Evolutionary conservation across 1,284 basidiomycete genomes (phyloP), one percentile per base, ranked within the genome.

Genomic region (Microbotryomycetes sp.): DNA sequence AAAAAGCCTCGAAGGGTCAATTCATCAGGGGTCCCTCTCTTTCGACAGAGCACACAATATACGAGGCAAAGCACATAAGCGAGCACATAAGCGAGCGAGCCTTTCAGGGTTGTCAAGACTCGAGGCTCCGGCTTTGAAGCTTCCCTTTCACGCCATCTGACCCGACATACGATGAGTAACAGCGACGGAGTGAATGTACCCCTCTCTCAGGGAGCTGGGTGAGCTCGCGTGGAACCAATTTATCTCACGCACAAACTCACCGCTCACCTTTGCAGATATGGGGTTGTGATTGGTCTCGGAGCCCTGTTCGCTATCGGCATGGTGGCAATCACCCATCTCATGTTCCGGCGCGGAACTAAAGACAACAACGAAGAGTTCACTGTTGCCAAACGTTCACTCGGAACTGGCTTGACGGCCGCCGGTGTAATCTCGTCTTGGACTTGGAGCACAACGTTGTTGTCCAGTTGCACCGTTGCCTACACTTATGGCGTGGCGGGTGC

Each of bases 381-480:
- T 7, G 63, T 66, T 26, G 66, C 66, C 22, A 59, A 55, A 29
- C 71, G 72, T 26, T 71, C 69, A 6, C 71, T 77, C 54, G 92
- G 92, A 68, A 89, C 92, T 3, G 91, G 91, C 7, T 80, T 96
- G 47, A 91, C 93, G 60, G 92, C 92, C 0, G 84, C 88, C 7
- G 91, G 90, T 12, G 92, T 94, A 65, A 89, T 93, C 22, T 83
- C 80, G 51, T 80, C 81, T 0, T 82, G 81, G 80, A 65, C 63
- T 14, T 65, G 60, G 63, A 42, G 69, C 2, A 73, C 82, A 0
- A 84, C 83, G 0, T 77, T 85, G 1, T 76, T 84, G 16, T 82
- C 83, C 66, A 82, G 81, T 4, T 80, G 81, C 59, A 81, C 82
- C 0, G 84, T 90, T 4, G 87, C 84, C 1, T 93, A 92, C 76